phyloP scores from a whole-genome alignment of 805 yeast species.

The Torulaspora delbrueckii region DNA sequence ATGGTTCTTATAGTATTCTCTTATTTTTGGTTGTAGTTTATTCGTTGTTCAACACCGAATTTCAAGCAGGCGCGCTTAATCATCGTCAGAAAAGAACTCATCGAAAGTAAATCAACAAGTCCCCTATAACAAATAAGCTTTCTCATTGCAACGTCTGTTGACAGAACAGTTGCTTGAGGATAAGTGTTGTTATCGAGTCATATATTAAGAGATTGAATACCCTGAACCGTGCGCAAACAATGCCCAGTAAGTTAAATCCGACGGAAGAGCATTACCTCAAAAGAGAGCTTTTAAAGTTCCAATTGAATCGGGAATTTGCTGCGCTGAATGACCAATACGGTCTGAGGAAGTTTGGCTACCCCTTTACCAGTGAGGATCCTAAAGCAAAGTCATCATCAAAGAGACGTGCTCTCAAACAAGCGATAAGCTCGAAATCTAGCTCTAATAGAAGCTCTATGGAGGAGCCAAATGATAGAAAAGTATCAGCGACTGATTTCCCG shows the following conservation, averaged over 20 bases:
- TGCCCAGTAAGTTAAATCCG: slow-evolving; percentile 40
- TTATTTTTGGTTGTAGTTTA: too few species aligned
- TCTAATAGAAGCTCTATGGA: slow-evolving; percentile 1
- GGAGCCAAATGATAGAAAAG: background rate
- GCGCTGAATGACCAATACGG: slow-evolving; percentile 56
- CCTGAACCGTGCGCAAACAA: background rate
- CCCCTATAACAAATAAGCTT: background rate
- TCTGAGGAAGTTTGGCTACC: slow-evolving; percentile 68
- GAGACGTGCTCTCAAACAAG: slow-evolving; percentile 20
- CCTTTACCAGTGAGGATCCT: slow-evolving; percentile 55
- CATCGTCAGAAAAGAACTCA: background rate
- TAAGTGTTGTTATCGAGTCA: too few species aligned
- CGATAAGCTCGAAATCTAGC: slow-evolving; percentile 5
- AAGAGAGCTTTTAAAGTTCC: slow-evolving; percentile 64
- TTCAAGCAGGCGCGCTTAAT: too few species aligned
- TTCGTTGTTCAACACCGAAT: too few species aligned
- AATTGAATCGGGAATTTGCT: slow-evolving; percentile 59
- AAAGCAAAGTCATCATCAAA: slow-evolving; percentile 12
- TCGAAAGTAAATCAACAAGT: background rate
- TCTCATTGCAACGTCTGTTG: background rate
- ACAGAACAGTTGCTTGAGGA: too few species aligned
- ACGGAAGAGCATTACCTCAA: slow-evolving; percentile 84
- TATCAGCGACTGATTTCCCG: slow-evolving; percentile 48
- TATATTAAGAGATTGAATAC: too few species aligned
- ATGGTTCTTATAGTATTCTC: too few species aligned